Base-by-base conservation (phyloP, 2,329 filamentous ascomycete species). In the Stagonosporopsis chrysanthemi region DNA sequence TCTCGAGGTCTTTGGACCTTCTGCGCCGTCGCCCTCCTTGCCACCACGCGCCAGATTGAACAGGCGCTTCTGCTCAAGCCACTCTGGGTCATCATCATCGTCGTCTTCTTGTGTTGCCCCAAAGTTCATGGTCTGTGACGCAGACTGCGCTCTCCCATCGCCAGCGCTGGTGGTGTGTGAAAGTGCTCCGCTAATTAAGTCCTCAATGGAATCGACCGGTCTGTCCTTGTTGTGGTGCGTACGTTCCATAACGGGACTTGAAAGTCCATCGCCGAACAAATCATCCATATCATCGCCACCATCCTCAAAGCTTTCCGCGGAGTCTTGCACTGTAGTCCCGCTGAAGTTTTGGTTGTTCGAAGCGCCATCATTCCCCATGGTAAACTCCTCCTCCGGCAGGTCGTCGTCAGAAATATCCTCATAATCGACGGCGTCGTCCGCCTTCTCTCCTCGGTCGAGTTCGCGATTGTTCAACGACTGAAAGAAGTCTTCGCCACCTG, bases 381-480 rank as follows among this genome's bases (percentile, higher is more conserved):
- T 63, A 22, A 67, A 65, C 56, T 88, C 84, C 58, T 91, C 88
- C 62, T 95, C 91, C 6, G 92, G 90, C 7, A 97, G 83, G 62
- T 97, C 93, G 72, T 96, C 92, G 73, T 98, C 94, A 64, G 90
- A 90, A 61, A 98, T 93, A 71, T 97, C 91, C 72, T 91, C 92
- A 68, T 84, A 99, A 72, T 99, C 95, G 61, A 95, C 80, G 38
- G 95, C 95, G 78, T 98, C 91, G 58, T 92, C 92, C 52, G 92
- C 94, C 77, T 99, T 99, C 75, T 92, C 90, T 19, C 83, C 84
- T 49, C 74, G 66, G 49, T 81, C 80, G 49, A 83, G 75, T 50
- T 75, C 71, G 31, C 70, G 63, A 36, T 60, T 61, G 31, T 71
- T 70, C 35, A 77, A 52, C 29, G 68, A 68, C 5, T 65, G 66